Evolutionary conservation across 208 protist species (phyloP).

Genomic region (Leishmania major): DNA sequence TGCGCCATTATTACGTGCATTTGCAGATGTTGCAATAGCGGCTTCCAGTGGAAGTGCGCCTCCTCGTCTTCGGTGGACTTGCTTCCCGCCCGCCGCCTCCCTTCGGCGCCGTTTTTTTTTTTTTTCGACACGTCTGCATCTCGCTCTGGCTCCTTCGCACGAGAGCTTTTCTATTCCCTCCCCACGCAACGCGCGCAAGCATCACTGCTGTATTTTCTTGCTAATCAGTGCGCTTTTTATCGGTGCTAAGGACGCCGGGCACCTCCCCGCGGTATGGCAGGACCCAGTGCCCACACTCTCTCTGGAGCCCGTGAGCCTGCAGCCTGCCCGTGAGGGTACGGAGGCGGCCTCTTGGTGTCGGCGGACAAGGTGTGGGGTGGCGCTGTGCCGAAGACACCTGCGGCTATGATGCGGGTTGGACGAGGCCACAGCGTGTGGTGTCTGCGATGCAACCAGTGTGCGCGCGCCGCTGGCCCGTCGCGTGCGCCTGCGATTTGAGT

Average conservation of each 20-base stretch:
- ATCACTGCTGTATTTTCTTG: background rate
- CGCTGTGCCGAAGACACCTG: background rate
- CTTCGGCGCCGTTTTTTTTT: background rate
- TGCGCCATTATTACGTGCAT: background rate
- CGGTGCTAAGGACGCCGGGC: too few species aligned
- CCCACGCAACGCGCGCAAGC: background rate
- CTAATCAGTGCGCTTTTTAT: background rate
- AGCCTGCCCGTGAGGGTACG: background rate
- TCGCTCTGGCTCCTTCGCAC: background rate
- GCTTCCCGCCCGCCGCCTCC: background rate
- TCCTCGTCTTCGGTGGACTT: background rate
- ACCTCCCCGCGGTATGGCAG: background rate
- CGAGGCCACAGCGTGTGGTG: background rate
- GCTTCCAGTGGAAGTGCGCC: background rate
- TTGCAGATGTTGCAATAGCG: background rate
- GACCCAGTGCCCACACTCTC: background rate
- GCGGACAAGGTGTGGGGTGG: background rate
- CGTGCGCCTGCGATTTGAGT: background rate
- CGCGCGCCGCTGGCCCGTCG: background rate
- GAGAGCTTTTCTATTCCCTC: too few species aligned
- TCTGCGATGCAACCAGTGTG: background rate
- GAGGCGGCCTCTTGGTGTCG: background rate
- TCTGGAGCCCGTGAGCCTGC: background rate
- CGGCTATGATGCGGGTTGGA: background rate
- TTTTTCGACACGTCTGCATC: background rate